Conservation (phyloP, 2,329 filamentous ascomycete species). For the Beauveria scarabaeidicola region DNA sequence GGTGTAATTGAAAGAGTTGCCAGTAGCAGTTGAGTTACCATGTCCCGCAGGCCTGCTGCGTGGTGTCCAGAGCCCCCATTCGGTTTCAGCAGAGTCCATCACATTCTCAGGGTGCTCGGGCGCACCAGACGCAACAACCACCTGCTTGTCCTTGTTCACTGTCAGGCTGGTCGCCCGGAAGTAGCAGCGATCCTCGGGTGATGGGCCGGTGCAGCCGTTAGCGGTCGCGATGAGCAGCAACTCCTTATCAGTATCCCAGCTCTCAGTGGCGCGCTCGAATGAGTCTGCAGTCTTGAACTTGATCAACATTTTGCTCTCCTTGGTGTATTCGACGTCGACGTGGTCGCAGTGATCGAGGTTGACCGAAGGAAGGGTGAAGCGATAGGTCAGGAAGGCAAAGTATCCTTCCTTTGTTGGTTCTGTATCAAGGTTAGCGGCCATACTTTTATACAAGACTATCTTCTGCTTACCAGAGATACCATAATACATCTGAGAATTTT, state of each 20-base stretch:
- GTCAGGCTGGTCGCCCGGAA: slow-evolving; percentile 18
- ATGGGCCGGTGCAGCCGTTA: slow-evolving; percentile 20
- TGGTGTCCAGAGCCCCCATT: slow-evolving; percentile 20
- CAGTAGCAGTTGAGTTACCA: slow-evolving; percentile 7
- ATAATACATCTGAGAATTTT: slow-evolving; percentile 19
- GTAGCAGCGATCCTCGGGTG: slow-evolving; percentile 22
- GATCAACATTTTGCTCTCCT: slow-evolving; percentile 8
- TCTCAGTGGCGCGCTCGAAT: slow-evolving; percentile 16
- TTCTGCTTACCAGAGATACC: slow-evolving; percentile 14
- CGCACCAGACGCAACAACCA: slow-evolving; percentile 16
- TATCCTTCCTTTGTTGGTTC: slow-evolving; percentile 17
- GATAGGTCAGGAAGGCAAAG: slow-evolving; percentile 21
- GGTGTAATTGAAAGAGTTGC: slow-evolving; percentile 14
- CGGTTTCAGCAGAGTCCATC: slow-evolving; percentile 16
- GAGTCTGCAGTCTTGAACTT: slow-evolving; percentile 17
- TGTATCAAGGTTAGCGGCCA: background rate
- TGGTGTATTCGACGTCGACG: slow-evolving; percentile 12
- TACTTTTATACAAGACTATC: too few relatives aligned
- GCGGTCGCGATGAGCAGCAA: slow-evolving; percentile 21
- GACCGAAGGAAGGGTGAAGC: slow-evolving; percentile 21
- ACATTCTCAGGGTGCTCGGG: slow-evolving; percentile 17
- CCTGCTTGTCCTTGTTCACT: slow-evolving; percentile 11
- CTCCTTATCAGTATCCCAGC: slow-evolving; percentile 16
- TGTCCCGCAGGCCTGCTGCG: background rate
- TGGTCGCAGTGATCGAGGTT: slow-evolving; percentile 22